These are phyloP conservation scores for Fonsecaea erecta DNA, from an alignment of 2,329 filamentous ascomycete genomes.

Conservation along the genomic window DNA sequence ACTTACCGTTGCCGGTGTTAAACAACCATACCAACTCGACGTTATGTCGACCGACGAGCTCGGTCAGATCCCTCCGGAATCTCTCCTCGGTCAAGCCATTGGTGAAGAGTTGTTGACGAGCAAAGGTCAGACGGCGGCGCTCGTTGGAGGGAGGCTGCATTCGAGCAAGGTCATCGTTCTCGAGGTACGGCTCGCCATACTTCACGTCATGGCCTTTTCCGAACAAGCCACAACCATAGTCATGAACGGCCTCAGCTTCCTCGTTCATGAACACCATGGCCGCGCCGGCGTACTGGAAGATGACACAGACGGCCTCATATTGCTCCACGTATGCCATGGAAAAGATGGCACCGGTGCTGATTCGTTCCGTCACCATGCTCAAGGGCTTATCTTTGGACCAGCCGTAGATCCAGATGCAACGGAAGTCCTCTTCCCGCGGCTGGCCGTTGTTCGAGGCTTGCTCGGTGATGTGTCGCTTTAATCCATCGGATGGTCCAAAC, in stretches of 20 bases:
- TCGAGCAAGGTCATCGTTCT: conserved; percentile 43
- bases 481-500: conserved; percentile 34
- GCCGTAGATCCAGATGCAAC: conserved; percentile 37
- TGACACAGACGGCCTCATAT: conserved; percentile 42
- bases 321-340: conserved; percentile 44
- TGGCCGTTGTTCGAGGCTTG: conserved; percentile 14
- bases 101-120: conserved; percentile 46
- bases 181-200: conserved; percentile 41
- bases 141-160: conserved; percentile 46
- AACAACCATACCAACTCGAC: conserved; percentile 50
- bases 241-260: conserved; percentile 40
- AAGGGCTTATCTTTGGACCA: conserved; percentile 33
- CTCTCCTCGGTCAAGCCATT: conserved; percentile 42
- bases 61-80: conserved; percentile 44
- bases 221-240: conserved; percentile 43
- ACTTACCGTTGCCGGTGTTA: conserved; percentile 51
- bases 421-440: conserved; percentile 31
- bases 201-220: conserved; percentile 42
- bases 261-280: conserved; percentile 44
- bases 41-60: conserved; percentile 43
- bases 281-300: conserved; percentile 46
- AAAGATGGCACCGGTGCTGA: conserved; percentile 47
- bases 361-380: conserved; percentile 42
- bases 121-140: conserved; percentile 50
- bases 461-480: conserved; percentile 33